phyloP scores from a whole-genome alignment of 805 yeast genomes.

The Kazachstania taianensis region DNA sequence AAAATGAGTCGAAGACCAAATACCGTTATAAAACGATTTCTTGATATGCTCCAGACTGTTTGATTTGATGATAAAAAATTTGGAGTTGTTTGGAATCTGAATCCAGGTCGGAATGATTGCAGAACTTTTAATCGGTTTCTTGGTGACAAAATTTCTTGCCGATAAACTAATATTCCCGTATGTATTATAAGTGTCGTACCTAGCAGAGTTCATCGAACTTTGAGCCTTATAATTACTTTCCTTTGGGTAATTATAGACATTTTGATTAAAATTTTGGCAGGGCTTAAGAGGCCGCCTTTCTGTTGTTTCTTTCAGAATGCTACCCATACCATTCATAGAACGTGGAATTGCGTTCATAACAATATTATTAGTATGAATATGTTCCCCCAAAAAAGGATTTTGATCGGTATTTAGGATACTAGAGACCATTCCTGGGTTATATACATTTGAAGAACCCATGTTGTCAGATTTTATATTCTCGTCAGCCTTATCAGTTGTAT shows the following conservation, averaged over 20 bases:
- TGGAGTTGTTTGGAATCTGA: conserved; percentile 26
- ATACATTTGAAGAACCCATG: not conserved
- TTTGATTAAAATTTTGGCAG: too few relatives aligned
- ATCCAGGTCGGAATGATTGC: conserved; percentile 21
- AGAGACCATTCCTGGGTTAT: too few relatives aligned
- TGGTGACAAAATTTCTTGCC: not conserved
- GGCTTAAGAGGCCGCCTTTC: too few relatives aligned
- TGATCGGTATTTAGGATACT: too few relatives aligned
- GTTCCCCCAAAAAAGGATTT: too few relatives aligned
- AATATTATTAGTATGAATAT: too few relatives aligned
- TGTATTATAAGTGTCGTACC: not conserved
- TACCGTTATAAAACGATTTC: conserved; percentile 38
- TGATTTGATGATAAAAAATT: conserved; percentile 47
- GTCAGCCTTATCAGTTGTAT: not conserved
- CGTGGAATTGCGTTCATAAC: too few relatives aligned
- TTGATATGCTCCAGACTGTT: conserved; percentile 38
- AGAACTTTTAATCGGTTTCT: conserved; percentile 3
- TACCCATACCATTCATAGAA: too few relatives aligned
- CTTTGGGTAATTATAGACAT: not conserved
- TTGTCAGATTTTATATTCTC: too few relatives aligned
- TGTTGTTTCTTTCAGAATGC: too few relatives aligned
- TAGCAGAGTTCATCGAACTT: not conserved
- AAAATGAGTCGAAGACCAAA: conserved; percentile 52
- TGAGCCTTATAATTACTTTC: not conserved
- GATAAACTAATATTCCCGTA: not conserved